Evolutionary conservation across 2,329 filamentous ascomycete genomes (phyloP), one percentile per base, ranked within the genome.

Genomic region (Penicillium sp.): DNA sequence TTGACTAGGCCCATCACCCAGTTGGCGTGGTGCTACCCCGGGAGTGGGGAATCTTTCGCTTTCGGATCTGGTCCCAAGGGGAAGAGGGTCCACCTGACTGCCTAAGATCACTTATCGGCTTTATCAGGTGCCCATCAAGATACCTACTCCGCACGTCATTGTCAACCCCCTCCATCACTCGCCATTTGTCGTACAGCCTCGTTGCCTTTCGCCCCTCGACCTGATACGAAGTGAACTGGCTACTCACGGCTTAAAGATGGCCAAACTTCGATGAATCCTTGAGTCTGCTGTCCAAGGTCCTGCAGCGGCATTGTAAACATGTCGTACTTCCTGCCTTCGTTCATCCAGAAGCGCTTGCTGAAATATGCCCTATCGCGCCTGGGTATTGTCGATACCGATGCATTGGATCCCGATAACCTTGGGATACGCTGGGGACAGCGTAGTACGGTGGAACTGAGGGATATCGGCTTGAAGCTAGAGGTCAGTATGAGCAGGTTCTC

Each of bases 361-460:
- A 85, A 88, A 58, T 95, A 93, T 74, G 88, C 85, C 43, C 76
- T 98, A 37, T 85, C 86, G 25, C 83, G 85, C 49, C 77, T 95
- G 50, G 90, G 95, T 59, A 77, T 96, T 47, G 81, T 98, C 50
- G 93, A 97, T 63, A 86, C 88, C 48, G 86, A 94, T 64, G 84
- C 86, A 9, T 75, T 96, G 57, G 87, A 96, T 62, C 78, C 93
- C 52, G 89, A 93, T 55, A 88, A 89, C 57, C 73, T 97, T 54
- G 89, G 94, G 59, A 81, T 96, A 57, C 84, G 83, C 39, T 81
- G 88, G 70, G 93, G 93, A 32, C 84, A 85, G 67, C 84, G 85
- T 56, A 93, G 85, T 36, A 85, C 86, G 1, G 79, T 96, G 39
- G 90, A 95, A 68, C 84, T 96, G 58, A 83, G 85, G 58, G 86